These are phyloP conservation scores for Cladophialophora yegresii DNA, from an alignment of 2,329 filamentous ascomycete species.

Conservation along the genomic window DNA sequence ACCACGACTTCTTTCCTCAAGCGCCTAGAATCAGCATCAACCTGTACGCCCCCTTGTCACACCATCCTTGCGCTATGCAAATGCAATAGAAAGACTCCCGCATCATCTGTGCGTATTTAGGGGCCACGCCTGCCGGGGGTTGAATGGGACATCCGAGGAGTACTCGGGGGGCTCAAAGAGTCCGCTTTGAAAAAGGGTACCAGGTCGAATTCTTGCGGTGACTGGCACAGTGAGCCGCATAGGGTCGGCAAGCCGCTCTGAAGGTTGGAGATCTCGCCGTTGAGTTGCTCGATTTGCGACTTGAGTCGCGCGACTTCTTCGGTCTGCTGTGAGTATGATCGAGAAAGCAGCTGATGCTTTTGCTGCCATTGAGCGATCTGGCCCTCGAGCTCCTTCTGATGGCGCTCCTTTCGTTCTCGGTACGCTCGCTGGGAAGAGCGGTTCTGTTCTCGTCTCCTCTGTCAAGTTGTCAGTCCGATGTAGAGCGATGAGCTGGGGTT, in stretches of 20 bases:
- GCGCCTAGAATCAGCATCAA: not conserved
- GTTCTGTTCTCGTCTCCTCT: constrained; percentile 35
- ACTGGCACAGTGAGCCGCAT: constrained; percentile 28
- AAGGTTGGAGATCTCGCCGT: constrained; percentile 30
- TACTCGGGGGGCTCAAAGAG: constrained; percentile 21
- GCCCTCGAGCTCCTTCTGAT: constrained; percentile 87
- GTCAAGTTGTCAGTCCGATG: constrained; percentile 12
- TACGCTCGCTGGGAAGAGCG: constrained; percentile 75
- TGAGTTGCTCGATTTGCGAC: constrained; percentile 33
- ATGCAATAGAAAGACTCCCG: constrained; percentile 4
- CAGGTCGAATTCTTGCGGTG: constrained; percentile 33
- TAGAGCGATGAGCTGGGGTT: too few relatives aligned
- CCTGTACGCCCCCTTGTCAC: constrained; percentile 3
- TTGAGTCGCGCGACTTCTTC: constrained; percentile 32
- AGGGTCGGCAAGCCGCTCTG: constrained; percentile 27
- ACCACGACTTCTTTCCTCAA: not conserved
- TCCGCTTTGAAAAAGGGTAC: constrained; percentile 31
- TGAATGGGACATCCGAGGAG: constrained; percentile 20
- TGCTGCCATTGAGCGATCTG: constrained; percentile 34
- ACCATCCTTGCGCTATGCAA: constrained; percentile 22
- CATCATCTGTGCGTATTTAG: not conserved
- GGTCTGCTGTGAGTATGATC: constrained; percentile 31
- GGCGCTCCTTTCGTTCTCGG: constrained; percentile 90
- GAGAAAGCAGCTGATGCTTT: constrained; percentile 31
- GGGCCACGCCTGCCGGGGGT: constrained; percentile 16